These are phyloP conservation scores for Scutellaria galericulata DNA, from an alignment of 257 asterid genomes.

Conservation along the genomic window DNA sequence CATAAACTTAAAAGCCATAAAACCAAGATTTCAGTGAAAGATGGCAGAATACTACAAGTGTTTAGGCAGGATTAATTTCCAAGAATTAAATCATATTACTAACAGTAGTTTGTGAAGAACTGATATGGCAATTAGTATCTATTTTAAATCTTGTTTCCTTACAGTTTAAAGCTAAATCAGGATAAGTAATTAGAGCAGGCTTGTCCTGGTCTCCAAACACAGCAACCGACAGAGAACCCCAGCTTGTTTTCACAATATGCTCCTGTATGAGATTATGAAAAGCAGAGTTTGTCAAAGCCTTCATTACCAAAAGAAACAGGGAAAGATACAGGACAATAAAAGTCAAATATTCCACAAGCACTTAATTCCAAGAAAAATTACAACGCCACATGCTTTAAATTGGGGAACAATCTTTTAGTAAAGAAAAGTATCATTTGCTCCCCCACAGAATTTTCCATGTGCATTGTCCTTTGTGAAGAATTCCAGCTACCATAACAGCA, in stretches of 20 bases:
- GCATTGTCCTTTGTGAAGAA: constrained; percentile 38
- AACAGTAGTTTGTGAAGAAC: constrained; percentile 27
- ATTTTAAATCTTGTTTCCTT: constrained; percentile 40
- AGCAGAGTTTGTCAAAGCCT: constrained; percentile 38
- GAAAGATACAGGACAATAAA: not conserved
- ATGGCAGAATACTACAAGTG: not conserved
- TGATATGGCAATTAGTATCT: not conserved
- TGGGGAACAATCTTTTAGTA: constrained; percentile 41
- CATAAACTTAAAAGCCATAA: not conserved
- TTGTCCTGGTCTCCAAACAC: constrained; percentile 90
- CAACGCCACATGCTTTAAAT: constrained; percentile 27
- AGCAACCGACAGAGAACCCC: constrained; percentile 64
- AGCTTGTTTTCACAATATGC: constrained; percentile 69
- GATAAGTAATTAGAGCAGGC: constrained; percentile 90
- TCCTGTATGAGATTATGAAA: constrained; percentile 57
- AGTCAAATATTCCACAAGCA: constrained; percentile 32
- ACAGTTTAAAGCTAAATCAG: constrained; percentile 94
- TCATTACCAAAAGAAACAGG: not conserved
- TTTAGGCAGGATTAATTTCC: constrained; percentile 22
- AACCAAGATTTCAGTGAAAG: not conserved
- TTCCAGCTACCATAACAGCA: constrained; percentile 38
- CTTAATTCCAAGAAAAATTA: constrained; percentile 20
- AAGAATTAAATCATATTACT: constrained; percentile 5
- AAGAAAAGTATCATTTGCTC: constrained; percentile 32
- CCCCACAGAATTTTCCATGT: constrained; percentile 45